phyloP scores from a whole-genome alignment of 2,329 filamentous ascomycete genomes.

The Hirsutella rhossiliensis region DNA sequence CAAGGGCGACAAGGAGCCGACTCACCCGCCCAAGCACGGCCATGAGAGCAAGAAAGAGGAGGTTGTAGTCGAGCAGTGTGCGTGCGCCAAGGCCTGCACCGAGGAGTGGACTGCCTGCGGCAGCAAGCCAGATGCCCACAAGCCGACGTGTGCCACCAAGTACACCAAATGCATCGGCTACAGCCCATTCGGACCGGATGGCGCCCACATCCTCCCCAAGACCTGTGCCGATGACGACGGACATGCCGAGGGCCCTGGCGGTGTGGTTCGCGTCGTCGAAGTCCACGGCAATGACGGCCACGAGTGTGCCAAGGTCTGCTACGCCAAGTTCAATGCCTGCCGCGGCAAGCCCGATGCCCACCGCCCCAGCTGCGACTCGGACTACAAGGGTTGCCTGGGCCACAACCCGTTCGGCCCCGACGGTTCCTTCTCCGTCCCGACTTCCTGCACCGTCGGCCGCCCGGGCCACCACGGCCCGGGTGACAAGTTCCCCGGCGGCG shows the following conservation, averaged over 20 bases:
- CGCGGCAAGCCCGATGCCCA: constrained; percentile 6
- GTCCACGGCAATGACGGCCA: neutral
- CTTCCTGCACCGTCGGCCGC: neutral
- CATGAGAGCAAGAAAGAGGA: too few species aligned
- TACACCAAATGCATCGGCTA: constrained; percentile 12
- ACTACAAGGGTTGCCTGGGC: constrained; percentile 12
- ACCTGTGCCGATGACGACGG: constrained; percentile 3
- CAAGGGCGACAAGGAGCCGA: neutral
- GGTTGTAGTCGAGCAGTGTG: neutral
- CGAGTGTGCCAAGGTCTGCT: constrained; percentile 10
- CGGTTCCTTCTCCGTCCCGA: neutral
- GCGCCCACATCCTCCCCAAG: constrained; percentile 6
- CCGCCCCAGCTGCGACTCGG: constrained; percentile 11
- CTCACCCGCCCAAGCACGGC: too few species aligned
- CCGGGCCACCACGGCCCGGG: neutral
- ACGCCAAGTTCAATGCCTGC: constrained; percentile 8
- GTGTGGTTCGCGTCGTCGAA: neutral
- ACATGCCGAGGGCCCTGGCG: too few species aligned
- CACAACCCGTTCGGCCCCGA: constrained; percentile 6
- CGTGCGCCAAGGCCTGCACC: constrained; percentile 8
- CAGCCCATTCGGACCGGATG: constrained; percentile 8
- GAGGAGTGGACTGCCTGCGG: constrained; percentile 8
- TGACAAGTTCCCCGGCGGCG: neutral
- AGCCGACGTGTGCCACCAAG: constrained; percentile 10
- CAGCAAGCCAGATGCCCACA: constrained; percentile 7